A percentile compares a stretch with the other conserved stretches of the same genome.
Evolutionary conservation across 164 flowering plant genomes (phyloP).

Genomic region (Vitis riparia): DNA sequence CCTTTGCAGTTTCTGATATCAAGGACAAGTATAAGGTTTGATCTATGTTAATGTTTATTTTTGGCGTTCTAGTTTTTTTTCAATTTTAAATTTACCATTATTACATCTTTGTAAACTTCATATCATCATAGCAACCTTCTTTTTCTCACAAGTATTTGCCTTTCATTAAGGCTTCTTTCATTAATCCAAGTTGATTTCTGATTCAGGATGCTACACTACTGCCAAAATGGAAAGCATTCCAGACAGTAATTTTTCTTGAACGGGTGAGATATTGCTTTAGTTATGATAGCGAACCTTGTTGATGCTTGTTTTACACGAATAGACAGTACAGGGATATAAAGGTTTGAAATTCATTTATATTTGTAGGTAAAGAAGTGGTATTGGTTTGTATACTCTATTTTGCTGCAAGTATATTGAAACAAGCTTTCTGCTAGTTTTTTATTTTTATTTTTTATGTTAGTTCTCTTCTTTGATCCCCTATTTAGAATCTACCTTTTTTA

Average conservation of each 20-base stretch:
- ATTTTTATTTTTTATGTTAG: too few relatives aligned
- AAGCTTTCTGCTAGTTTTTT: too few relatives aligned
- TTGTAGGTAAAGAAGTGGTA: background rate
- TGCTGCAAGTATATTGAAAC: too few relatives aligned
- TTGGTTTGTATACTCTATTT: background rate
- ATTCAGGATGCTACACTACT: conserved; percentile 63
- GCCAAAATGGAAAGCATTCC: conserved; percentile 92
- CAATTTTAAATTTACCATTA: background rate
- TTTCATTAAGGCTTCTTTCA: background rate
- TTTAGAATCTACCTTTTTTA: too few relatives aligned
- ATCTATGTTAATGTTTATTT: background rate
- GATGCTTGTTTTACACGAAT: background rate
- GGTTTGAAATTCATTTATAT: background rate
- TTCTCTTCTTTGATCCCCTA: too few relatives aligned
- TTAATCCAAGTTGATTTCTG: conserved; percentile 4
- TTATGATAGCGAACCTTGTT: background rate
- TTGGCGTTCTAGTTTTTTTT: too few relatives aligned
- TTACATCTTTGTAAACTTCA: background rate
- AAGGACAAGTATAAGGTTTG: conserved; percentile 70
- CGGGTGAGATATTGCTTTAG: conserved; percentile 41
- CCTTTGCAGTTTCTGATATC: conserved; percentile 52
- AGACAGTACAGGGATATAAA: background rate
- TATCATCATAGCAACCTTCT: background rate
- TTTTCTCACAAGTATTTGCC: background rate
- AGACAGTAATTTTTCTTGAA: conserved; percentile 86